These are phyloP conservation scores for Phytopythium sindhum DNA, from an alignment of 352 stramenopile species.

Conservation along the genomic window DNA sequence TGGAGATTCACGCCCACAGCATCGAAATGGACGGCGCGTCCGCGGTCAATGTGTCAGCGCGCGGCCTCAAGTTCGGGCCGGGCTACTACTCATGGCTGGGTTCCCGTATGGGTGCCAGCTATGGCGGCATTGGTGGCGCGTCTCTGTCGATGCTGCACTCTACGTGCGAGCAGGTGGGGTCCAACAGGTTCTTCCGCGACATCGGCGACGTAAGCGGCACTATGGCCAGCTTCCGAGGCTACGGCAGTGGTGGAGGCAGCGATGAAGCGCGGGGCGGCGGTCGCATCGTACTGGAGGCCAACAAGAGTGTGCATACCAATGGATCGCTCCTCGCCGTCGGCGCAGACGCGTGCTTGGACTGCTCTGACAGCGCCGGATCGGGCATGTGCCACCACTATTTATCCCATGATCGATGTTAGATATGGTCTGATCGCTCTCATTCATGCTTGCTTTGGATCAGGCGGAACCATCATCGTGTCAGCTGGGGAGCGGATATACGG, in stretches of 20 bases:
- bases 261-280: constrained; percentile 61
- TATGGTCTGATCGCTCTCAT: neutral
- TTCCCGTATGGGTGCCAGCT: constrained; percentile 56
- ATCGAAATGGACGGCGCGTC: constrained; percentile 44
- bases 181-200: constrained; percentile 58
- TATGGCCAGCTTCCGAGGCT: constrained; percentile 69
- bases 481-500: constrained; percentile 36
- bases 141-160: constrained; percentile 34
- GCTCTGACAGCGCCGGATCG: constrained; percentile 58
- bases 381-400: constrained; percentile 17
- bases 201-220: constrained; percentile 61
- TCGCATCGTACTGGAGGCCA: constrained; percentile 43
- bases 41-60: constrained; percentile 49
- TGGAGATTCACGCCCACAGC: constrained; percentile 47
- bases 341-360: constrained; percentile 41
- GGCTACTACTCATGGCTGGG: constrained; percentile 73
- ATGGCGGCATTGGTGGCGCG: constrained; percentile 73
- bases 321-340: constrained; percentile 66
- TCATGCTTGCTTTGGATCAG: constrained; percentile 8
- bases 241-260: constrained; percentile 74
- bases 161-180: constrained; percentile 48
- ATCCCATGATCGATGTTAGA: neutral
- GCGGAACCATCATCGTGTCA: constrained; percentile 47
- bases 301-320: constrained; percentile 45
- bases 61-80: constrained; percentile 75